Conservation (phyloP, 257 asterid species). For the Hygrophila difformis region DNA sequence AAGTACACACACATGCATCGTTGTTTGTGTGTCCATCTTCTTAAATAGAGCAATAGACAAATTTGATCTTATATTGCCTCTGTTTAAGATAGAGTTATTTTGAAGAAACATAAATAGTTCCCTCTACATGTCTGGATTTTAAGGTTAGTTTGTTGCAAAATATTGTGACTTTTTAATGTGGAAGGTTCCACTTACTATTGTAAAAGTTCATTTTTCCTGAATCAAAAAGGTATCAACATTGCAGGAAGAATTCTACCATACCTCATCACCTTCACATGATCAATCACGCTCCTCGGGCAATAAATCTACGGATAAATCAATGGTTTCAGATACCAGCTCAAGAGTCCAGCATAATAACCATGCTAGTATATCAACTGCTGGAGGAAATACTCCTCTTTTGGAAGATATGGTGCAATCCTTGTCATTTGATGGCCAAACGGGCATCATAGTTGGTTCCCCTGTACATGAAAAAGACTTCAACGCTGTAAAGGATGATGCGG, state of each 20-base stretch:
- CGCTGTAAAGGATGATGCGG: slow-evolving; percentile 2
- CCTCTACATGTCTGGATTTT: neutral
- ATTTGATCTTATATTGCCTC: neutral
- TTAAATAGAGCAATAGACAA: neutral
- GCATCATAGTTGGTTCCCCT: slow-evolving; percentile 5
- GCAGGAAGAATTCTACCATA: slow-evolving; percentile 22
- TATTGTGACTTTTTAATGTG: neutral
- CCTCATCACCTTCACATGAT: slow-evolving; percentile 18
- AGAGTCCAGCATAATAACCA: neutral
- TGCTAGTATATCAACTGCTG: slow-evolving; percentile 10
- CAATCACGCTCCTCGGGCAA: slow-evolving; percentile 4
- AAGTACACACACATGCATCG: too few species aligned
- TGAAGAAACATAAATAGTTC: neutral
- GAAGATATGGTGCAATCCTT: slow-evolving; percentile 14
- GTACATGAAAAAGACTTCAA: slow-evolving; percentile 10
- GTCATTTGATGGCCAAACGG: slow-evolving; percentile 15
- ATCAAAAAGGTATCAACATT: slow-evolving; percentile 3
- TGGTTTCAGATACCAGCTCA: slow-evolving; percentile 10
- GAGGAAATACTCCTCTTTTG: slow-evolving; percentile 5
- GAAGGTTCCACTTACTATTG: neutral
- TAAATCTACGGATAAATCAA: slow-evolving; percentile 15
- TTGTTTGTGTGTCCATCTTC: neutral
- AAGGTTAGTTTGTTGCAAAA: neutral
- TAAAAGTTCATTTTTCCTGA: neutral
- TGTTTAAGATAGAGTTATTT: neutral